Percentiles rank a stretch among this genome's conserved stretches.
phyloP scores from a whole-genome alignment of 441 rosid genomes.

The Dalechampia spathulata region DNA sequence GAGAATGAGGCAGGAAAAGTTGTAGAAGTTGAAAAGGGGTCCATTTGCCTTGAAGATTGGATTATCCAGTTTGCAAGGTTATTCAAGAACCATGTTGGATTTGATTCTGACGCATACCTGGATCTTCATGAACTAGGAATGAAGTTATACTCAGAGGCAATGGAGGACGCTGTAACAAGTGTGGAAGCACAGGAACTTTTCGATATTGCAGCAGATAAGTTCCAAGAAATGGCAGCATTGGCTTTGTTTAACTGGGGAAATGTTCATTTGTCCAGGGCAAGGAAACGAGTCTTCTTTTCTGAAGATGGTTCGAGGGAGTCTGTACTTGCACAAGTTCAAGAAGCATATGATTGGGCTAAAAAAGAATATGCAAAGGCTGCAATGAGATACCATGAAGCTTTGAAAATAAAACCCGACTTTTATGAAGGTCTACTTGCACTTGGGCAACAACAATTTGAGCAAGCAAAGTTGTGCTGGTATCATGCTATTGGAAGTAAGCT shows the following conservation, averaged over 20 bases:
- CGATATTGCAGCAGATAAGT: constrained; percentile 72
- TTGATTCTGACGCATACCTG: constrained; percentile 86
- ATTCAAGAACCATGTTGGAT: constrained; percentile 89
- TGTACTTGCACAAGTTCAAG: constrained; percentile 42
- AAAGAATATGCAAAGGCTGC: constrained; percentile 62
- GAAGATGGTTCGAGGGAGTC: constrained; percentile 68
- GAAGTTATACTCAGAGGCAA: constrained; percentile 87
- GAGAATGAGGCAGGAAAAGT: constrained; percentile 39
- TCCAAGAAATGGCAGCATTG: constrained; percentile 97
- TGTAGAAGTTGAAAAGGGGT: constrained; percentile 30
- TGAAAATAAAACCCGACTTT: constrained; percentile 81
- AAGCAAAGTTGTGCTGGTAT: constrained; percentile 92
- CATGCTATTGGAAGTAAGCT: constrained; percentile 63
- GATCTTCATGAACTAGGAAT: constrained; percentile 93
- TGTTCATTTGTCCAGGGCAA: constrained; percentile 88
- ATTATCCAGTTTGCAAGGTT: constrained; percentile 75
- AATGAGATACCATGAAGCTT: constrained; percentile 62
- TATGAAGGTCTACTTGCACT: constrained; percentile 85
- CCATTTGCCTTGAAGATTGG: constrained; percentile 69
- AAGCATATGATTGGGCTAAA: constrained; percentile 63
- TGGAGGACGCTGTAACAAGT: constrained; percentile 81
- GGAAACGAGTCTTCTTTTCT: constrained; percentile 55
- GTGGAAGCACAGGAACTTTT: constrained; percentile 88
- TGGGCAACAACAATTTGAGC: constrained; percentile 86
- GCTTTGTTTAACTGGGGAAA: constrained; percentile 98